Base-by-base conservation (phyloP, 2,329 filamentous ascomycete genomes). In the Hirsutella rhossiliensis region DNA sequence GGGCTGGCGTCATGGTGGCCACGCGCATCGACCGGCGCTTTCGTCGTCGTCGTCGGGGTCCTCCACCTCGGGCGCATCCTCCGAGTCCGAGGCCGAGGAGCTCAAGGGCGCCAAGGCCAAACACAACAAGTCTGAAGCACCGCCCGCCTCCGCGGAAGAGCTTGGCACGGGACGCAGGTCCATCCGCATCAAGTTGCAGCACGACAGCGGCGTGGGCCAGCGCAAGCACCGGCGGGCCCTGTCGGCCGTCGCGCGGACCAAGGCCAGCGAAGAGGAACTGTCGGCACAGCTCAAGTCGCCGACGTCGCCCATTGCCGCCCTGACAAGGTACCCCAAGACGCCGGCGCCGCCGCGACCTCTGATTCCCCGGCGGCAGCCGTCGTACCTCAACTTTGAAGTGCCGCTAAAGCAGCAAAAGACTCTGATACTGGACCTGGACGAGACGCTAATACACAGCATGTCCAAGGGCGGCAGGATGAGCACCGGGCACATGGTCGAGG, bases 401-500 rank as follows among this genome's bases (percentile, higher is more conserved):
- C 60, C 73, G 46, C 54, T 63, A 52, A 69, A 77, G 39, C 80
- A 82, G 48, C 84, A 92, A 57, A 98, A 98, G 71, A 98, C 92
- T 1, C 67, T 98, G 47, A 89, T 98, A 50, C 73, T 98, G 43
- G 92, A 98, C 61, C 77, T 98, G 17, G 92, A 98, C 63, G 92
- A 98, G 65, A 98, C 92, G 0, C 68, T 98, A 52, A 98, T 98
- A 53, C 92, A 98, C 71, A 96, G 88, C 63, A 88, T 97, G 75
- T 89, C 90, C 48, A 96, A 96, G 62, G 92, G 92, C 28, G 89
- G 90, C 43, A 79, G 90, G 47, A 95, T 95, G 82, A 90, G 87
- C 55, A 90, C 87, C 18, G 92, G 92, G 17, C 92, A 98, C 65
- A 98, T 98, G 92, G 89, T 98, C 43, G 92, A 98, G 67, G 92